A percentile compares a stretch with the other conserved stretches of the same genome.
Evolutionary conservation across 2,329 filamentous ascomycete genomes (phyloP).

Genomic region (Colletotrichum tabaci): DNA sequence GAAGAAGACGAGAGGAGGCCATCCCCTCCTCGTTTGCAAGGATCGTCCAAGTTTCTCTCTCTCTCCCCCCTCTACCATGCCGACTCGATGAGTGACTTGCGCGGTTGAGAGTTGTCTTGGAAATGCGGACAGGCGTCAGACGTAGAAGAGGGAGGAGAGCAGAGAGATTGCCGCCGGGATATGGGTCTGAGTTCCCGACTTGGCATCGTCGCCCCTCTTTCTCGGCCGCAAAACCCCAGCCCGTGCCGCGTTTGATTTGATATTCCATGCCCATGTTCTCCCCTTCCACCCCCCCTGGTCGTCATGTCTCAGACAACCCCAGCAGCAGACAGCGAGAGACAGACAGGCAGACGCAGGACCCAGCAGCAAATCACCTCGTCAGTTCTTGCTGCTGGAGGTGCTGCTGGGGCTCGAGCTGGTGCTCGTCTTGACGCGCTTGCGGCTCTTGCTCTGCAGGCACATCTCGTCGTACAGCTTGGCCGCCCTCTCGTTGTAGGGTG

Average conservation of each 20-base stretch:
- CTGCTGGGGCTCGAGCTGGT: constrained; percentile 36
- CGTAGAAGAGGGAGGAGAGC: neutral
- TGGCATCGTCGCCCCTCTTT: constrained; percentile 35
- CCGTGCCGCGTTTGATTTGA: neutral
- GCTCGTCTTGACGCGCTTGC: constrained; percentile 42
- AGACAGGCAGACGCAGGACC: neutral
- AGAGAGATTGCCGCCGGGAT: constrained; percentile 1
- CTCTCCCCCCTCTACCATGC: neutral
- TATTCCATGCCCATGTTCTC: neutral
- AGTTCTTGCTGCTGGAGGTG: constrained; percentile 37
- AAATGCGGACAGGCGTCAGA: neutral
- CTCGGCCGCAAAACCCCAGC: constrained; percentile 26
- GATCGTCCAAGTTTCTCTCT: neutral
- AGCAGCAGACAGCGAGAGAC: constrained; percentile 1
- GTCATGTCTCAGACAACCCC: neutral
- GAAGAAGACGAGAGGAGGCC: neutral
- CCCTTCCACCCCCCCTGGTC: neutral
- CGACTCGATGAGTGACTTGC: neutral
- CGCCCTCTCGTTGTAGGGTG: constrained; percentile 43
- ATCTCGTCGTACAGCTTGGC: constrained; percentile 43
- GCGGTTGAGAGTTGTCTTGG: constrained; percentile 2
- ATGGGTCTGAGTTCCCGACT: constrained; percentile 8
- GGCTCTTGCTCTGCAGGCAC: constrained; percentile 44
- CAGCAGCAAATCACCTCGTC: neutral
- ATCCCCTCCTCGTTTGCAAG: constrained; percentile 10